Evolutionary conservation across 768 basidiomycete species (phyloP).

Genomic region (Lactarius evosmus): DNA sequence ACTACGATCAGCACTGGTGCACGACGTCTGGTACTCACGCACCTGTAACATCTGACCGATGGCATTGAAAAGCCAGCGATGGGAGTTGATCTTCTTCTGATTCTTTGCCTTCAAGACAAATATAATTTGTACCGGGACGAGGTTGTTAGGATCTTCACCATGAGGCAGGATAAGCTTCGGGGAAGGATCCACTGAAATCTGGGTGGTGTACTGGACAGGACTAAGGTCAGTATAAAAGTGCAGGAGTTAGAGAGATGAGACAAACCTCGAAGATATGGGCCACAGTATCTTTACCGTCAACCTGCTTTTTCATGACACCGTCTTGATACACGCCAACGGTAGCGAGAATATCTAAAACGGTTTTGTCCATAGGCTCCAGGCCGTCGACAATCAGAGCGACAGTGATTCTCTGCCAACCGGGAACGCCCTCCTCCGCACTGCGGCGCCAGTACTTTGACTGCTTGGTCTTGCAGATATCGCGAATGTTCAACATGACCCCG

Average conservation of each 20-base stretch:
- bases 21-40: slow-evolving; percentile 22
- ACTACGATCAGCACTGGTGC: background rate
- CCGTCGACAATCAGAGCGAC: slow-evolving; percentile 92
- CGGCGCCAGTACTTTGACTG: slow-evolving; percentile 89
- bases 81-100: slow-evolving; percentile 94
- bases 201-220: slow-evolving; percentile 80
- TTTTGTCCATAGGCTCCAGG: slow-evolving; percentile 94
- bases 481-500: slow-evolving; percentile 96
- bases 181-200: slow-evolving; percentile 87
- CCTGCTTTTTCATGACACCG: slow-evolving; percentile 90
- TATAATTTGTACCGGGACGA: slow-evolving; percentile 91
- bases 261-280: slow-evolving; percentile 93
- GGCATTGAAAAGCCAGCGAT: slow-evolving; percentile 95
- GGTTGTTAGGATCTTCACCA: slow-evolving; percentile 83
- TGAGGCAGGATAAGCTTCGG: slow-evolving; percentile 91
- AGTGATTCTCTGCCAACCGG: slow-evolving; percentile 88
- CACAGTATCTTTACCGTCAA: slow-evolving; percentile 83
- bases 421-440: slow-evolving; percentile 76
- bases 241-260: background rate
- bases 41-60: slow-evolving; percentile 80
- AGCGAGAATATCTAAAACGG: slow-evolving; percentile 81
- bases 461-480: slow-evolving; percentile 95
- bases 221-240: slow-evolving; percentile 14
- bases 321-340: slow-evolving; percentile 94
- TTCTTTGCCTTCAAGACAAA: slow-evolving; percentile 91